Conservation (phyloP, 31 red algal genomes). For the Endocladia muricata region DNA sequence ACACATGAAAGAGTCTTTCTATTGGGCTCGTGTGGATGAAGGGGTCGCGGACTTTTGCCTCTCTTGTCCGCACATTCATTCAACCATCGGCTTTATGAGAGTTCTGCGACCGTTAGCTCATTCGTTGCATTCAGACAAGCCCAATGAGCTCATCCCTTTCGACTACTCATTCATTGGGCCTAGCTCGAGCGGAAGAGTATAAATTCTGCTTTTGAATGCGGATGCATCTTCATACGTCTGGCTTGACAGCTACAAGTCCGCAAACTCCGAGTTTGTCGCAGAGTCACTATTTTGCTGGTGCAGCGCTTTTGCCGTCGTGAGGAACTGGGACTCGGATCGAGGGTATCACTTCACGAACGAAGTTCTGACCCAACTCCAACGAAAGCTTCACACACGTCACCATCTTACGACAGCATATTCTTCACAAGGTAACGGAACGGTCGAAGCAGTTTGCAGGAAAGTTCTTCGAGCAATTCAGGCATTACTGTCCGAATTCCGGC, state of each 20-base stretch:
- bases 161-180: conserved; percentile 22
- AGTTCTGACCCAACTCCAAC: background rate
- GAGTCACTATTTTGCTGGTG: background rate
- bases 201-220: conserved; percentile 26
- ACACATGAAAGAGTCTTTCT: conserved; percentile 1
- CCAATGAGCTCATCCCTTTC: conserved; percentile 28
- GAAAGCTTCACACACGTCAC: background rate
- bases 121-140: conserved; percentile 32
- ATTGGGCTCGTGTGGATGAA: conserved; percentile 1
- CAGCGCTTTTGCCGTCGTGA: background rate
- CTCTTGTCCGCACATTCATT: conserved; percentile 5
- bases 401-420: background rate
- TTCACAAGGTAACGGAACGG: conserved; percentile 9
- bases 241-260: background rate
- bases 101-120: conserved; percentile 10
- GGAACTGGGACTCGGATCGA: background rate
- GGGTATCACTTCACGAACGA: conserved; percentile 11
- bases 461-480: background rate
- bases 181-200: background rate
- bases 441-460: conserved; percentile 1
- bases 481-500: conserved; percentile 10
- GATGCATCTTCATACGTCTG: conserved; percentile 19
- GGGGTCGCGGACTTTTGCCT: conserved; percentile 17
- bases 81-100: background rate
- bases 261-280: background rate